Conservation (phyloP, 2,329 filamentous ascomycete genomes). For the Phialocephala sp. region DNA sequence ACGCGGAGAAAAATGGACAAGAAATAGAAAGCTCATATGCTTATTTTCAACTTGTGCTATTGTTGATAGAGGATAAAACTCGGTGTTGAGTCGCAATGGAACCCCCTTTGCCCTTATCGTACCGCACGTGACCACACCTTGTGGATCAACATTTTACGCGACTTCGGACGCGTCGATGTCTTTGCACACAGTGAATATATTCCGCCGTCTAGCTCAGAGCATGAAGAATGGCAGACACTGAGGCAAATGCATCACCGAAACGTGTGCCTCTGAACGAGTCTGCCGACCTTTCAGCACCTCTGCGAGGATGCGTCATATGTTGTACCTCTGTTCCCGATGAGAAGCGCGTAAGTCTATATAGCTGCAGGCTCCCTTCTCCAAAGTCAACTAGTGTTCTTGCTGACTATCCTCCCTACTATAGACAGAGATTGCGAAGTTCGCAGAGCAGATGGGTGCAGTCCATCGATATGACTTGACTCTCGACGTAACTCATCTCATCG, state of each 20-base stretch:
- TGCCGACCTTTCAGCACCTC: constrained; percentile 46
- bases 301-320: constrained; percentile 78
- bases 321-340: constrained; percentile 86
- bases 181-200: background rate
- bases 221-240: constrained; percentile 24
- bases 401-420: constrained; percentile 33
- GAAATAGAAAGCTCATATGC: too few relatives aligned
- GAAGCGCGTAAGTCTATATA: constrained; percentile 65
- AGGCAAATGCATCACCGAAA: constrained; percentile 17
- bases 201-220: background rate
- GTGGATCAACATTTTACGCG: background rate
- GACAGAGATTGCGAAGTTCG: constrained; percentile 65
- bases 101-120: background rate
- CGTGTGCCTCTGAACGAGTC: constrained; percentile 30
- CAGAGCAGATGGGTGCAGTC: constrained; percentile 80
- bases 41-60: background rate
- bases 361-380: background rate
- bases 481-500: constrained; percentile 92
- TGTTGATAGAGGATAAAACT: background rate
- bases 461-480: constrained; percentile 94
- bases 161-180: constrained; percentile 2
- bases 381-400: constrained; percentile 11
- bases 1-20: too few relatives aligned
- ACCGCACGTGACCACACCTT: background rate
- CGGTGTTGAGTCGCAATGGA: too few relatives aligned